phyloP scores from a whole-genome alignment of 805 yeast genomes.

The Wickerhamiella slavikovae region DNA sequence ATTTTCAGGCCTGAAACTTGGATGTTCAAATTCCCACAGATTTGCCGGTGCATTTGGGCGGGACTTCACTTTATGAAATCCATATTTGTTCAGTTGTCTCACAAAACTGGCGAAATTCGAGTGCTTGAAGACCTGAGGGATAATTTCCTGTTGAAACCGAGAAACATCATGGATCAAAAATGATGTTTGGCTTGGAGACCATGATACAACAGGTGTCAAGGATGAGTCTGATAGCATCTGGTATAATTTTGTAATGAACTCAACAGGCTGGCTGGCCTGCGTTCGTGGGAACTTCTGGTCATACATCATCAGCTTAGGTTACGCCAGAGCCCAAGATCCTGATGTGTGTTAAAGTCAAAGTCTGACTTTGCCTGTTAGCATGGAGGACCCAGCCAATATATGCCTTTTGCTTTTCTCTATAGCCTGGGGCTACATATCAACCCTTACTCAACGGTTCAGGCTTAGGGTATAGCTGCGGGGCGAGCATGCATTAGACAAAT shows the following conservation, averaged over 20 bases:
- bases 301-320: no score
- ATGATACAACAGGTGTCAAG: conserved; percentile 56
- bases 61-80: conserved; percentile 85
- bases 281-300: no score
- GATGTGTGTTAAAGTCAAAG: no score
- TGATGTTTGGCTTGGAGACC: conserved; percentile 73
- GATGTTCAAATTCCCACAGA: conserved; percentile 83
- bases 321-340: no score
- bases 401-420: no score
- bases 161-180: conserved; percentile 60
- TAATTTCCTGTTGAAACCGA: conserved; percentile 21
- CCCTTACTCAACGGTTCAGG: no score
- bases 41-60: conserved; percentile 14
- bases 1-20: conserved; percentile 61
- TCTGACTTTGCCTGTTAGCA: no score
- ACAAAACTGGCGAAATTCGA: conserved; percentile 89
- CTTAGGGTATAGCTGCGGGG: no score
- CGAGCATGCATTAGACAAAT: no score
- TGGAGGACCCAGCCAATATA: no score
- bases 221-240: conserved; percentile 69
- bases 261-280: conserved; percentile 3
- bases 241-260: conserved; percentile 21
- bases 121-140: conserved; percentile 88
- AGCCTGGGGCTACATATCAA: no score
- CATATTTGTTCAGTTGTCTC: conserved; percentile 88